Evolutionary conservation across 805 yeast genomes (phyloP).

Genomic region (Myxozyma monticola): DNA sequence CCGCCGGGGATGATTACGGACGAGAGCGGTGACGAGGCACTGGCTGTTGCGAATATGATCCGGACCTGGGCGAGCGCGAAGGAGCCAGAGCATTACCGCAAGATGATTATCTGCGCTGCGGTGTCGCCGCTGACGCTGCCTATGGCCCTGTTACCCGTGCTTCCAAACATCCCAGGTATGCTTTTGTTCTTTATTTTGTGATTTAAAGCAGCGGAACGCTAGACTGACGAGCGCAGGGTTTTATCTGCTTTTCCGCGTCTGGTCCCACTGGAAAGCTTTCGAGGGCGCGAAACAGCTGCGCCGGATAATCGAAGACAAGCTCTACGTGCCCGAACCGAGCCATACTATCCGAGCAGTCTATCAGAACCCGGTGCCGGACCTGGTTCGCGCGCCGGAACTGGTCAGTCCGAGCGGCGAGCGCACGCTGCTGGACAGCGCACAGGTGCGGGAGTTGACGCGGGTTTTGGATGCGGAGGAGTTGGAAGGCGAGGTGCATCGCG

Average conservation of each 20-base stretch:
- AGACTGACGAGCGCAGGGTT: slow-evolving; percentile 42
- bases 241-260: slow-evolving; percentile 74
- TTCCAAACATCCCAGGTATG: slow-evolving; percentile 85
- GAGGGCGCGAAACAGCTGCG: slow-evolving; percentile 70
- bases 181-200: background rate
- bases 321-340: slow-evolving; percentile 41
- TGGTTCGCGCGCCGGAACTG: background rate
- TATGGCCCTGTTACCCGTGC: slow-evolving; percentile 73
- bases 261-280: slow-evolving; percentile 74
- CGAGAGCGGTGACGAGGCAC: slow-evolving; percentile 19
- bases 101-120: slow-evolving; percentile 53
- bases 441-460: slow-evolving; percentile 5
- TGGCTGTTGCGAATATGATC: slow-evolving; percentile 44
- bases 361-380: background rate
- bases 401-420: slow-evolving; percentile 5
- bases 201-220: too few relatives aligned
- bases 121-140: slow-evolving; percentile 81
- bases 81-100: slow-evolving; percentile 54
- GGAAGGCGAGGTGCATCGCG: slow-evolving; percentile 28
- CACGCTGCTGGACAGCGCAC: slow-evolving; percentile 14
- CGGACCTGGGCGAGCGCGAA: slow-evolving; percentile 47
- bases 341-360: slow-evolving; percentile 13
- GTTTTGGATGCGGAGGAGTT: slow-evolving; percentile 28
- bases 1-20: slow-evolving; percentile 45
- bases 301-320: slow-evolving; percentile 51